phyloP scores from a whole-genome alignment of 1,139 yeast species.

The Nematodospora anomalae region DNA sequence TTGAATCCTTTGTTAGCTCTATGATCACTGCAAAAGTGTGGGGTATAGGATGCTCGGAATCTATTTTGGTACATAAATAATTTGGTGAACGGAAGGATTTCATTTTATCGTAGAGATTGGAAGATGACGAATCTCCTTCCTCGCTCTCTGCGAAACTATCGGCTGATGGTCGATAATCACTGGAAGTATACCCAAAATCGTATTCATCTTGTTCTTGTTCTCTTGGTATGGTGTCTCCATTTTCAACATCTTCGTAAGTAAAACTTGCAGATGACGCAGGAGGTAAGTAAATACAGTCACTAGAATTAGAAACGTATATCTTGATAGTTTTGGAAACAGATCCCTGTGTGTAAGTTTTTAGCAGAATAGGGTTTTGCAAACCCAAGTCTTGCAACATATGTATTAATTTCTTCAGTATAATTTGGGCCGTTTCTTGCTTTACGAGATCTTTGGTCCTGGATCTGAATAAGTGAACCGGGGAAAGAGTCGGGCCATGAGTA shows the following conservation, averaged over 20 bases:
- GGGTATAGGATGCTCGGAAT: conserved; percentile 44
- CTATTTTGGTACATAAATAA: conserved; percentile 42
- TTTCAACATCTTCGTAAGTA: conserved; percentile 48
- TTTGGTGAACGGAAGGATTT: conserved; percentile 34
- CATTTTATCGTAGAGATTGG: conserved; percentile 10
- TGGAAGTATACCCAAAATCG: background rate
- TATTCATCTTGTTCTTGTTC: conserved; percentile 7
- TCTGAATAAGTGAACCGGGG: conserved; percentile 12
- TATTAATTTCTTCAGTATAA: conserved; percentile 37
- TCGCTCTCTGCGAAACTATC: background rate
- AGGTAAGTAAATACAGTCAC: conserved; percentile 43
- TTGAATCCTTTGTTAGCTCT: conserved; percentile 36
- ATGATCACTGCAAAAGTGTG: conserved; percentile 48
- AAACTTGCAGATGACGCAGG: conserved; percentile 45
- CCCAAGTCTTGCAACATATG: conserved; percentile 40
- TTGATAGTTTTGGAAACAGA: conserved; percentile 30
- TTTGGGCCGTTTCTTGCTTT: conserved; percentile 39
- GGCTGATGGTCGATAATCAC: background rate
- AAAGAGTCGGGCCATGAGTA: conserved; percentile 8
- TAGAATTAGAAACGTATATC: conserved; percentile 41
- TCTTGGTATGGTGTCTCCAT: conserved; percentile 29
- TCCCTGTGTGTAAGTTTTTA: conserved; percentile 27
- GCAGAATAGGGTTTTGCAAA: conserved; percentile 41
- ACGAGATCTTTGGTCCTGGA: conserved; percentile 39
- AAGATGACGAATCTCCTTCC: background rate